Percentiles rank a stretch among this genome's conserved stretches.
phyloP scores from a whole-genome alignment of 306 rosid species.

The Casuarina glauca region DNA sequence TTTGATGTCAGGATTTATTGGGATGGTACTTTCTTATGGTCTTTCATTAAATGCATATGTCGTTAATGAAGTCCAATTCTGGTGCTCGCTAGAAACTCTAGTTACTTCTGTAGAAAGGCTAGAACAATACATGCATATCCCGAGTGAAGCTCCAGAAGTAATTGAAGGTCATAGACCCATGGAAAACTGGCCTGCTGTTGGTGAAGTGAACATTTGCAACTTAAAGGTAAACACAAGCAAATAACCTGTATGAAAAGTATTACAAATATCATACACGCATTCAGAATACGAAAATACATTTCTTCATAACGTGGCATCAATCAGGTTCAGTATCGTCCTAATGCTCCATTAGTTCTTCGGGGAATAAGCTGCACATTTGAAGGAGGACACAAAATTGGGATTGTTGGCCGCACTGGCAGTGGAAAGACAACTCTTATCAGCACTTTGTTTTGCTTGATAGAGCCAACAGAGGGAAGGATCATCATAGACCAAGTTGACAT shows the following conservation, averaged over 20 bases:
- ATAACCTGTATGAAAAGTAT: no score
- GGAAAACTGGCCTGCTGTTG: slow-evolving; percentile 30
- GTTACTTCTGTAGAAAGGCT: slow-evolving; percentile 36
- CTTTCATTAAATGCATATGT: slow-evolving; percentile 27
- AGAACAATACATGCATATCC: slow-evolving; percentile 41
- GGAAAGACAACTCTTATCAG: slow-evolving; percentile 43
- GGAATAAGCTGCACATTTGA: slow-evolving; percentile 34
- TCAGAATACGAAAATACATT: background rate
- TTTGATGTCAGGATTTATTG: slow-evolving; percentile 33
- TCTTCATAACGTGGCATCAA: background rate
- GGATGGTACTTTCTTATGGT: slow-evolving; percentile 35
- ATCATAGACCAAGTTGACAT: slow-evolving; percentile 31
- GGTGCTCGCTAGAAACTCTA: slow-evolving; percentile 28
- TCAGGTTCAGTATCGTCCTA: slow-evolving; percentile 34
- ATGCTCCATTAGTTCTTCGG: slow-evolving; percentile 29
- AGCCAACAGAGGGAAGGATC: slow-evolving; percentile 34
- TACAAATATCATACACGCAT: no score
- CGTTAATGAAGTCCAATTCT: slow-evolving; percentile 21
- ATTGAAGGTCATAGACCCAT: slow-evolving; percentile 23
- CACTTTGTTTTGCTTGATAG: slow-evolving; percentile 33
- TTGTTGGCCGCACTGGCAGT: slow-evolving; percentile 44
- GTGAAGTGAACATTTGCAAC: slow-evolving; percentile 29
- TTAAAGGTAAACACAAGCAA: slow-evolving; percentile 23
- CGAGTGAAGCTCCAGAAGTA: slow-evolving; percentile 33
- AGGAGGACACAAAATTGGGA: slow-evolving; percentile 37